phyloP scores from a whole-genome alignment of 352 stramenopile species.

The Aphanomyces invadans region DNA sequence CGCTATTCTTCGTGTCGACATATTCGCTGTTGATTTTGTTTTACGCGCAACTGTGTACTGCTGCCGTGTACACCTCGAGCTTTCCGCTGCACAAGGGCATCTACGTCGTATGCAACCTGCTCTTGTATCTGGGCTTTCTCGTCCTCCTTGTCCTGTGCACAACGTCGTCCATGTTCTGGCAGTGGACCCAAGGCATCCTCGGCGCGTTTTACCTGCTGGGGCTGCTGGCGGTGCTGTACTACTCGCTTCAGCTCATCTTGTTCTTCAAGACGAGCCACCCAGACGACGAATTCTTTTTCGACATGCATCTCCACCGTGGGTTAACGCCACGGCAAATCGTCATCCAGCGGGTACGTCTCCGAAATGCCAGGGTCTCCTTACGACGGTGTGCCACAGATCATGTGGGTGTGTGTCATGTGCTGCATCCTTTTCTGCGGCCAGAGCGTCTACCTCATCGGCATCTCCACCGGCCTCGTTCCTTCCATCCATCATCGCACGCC shows the following conservation, averaged over 20 bases:
- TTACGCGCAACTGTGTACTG: slow-evolving; percentile 75
- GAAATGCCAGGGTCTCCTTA: no score
- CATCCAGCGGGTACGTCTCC: slow-evolving; percentile 51
- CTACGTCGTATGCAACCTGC: slow-evolving; percentile 71
- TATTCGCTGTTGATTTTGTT: slow-evolving; percentile 80
- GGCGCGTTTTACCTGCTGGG: slow-evolving; percentile 54
- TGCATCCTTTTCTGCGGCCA: slow-evolving; percentile 63
- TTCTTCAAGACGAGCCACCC: slow-evolving; percentile 69
- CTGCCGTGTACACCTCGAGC: slow-evolving; percentile 62
- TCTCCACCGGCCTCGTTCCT: slow-evolving; percentile 49
- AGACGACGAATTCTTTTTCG: slow-evolving; percentile 78
- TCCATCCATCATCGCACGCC: slow-evolving; percentile 55
- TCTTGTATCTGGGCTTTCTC: slow-evolving; percentile 53
- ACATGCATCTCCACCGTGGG: slow-evolving; percentile 34
- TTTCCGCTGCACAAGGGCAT: slow-evolving; percentile 62
- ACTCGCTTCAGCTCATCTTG: slow-evolving; percentile 66
- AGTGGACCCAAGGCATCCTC: slow-evolving; percentile 58
- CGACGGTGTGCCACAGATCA: slow-evolving; percentile 41
- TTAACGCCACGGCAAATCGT: slow-evolving; percentile 52
- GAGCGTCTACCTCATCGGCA: slow-evolving; percentile 59
- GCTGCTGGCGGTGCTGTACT: slow-evolving; percentile 67
- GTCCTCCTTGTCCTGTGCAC: slow-evolving; percentile 39
- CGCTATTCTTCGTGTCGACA: slow-evolving; percentile 79
- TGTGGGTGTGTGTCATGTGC: slow-evolving; percentile 58
- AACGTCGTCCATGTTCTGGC: slow-evolving; percentile 50